These are phyloP conservation scores for Talaromyces sp. DNA, from an alignment of 2,329 filamentous ascomycete species.

Conservation along the genomic window DNA sequence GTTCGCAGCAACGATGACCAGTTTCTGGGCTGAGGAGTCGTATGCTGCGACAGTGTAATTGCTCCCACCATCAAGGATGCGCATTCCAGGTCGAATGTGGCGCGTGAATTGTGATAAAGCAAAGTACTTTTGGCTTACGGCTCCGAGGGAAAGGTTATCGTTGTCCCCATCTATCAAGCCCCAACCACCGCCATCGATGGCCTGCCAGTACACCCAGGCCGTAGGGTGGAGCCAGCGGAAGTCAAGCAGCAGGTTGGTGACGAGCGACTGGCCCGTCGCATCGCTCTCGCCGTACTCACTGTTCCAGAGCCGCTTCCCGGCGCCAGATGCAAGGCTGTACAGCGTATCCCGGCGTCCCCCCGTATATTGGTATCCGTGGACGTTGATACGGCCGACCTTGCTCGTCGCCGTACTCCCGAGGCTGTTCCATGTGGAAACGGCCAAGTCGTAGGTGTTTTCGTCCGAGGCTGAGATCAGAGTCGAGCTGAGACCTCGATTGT, in stretches of 20 bases:
- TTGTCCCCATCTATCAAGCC: background rate
- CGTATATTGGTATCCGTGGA: slow-evolving; percentile 3
- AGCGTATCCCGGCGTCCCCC: background rate
- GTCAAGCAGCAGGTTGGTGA: slow-evolving; percentile 1
- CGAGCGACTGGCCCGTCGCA: background rate
- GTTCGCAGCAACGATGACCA: slow-evolving; percentile 9
- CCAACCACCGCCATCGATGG: slow-evolving; percentile 5
- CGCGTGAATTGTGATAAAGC: background rate
- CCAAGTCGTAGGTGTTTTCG: slow-evolving; percentile 11
- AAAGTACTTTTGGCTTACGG: slow-evolving; percentile 8
- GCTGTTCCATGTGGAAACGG: background rate
- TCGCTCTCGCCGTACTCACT: slow-evolving; percentile 9
- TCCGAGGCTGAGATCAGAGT: background rate
- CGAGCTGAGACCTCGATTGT: background rate
- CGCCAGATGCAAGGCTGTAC: slow-evolving; percentile 5
- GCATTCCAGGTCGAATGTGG: slow-evolving; percentile 6
- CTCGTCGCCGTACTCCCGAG: slow-evolving; percentile 2
- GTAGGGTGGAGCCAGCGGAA: slow-evolving; percentile 7
- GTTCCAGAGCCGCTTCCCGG: slow-evolving; percentile 7
- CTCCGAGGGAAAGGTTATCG: background rate
- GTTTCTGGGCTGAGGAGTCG: background rate
- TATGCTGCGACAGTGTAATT: slow-evolving; percentile 9
- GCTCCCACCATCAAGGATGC: slow-evolving; percentile 2
- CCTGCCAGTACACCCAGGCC: slow-evolving; percentile 8
- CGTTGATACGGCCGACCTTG: slow-evolving; percentile 3